phyloP scores from a whole-genome alignment of 176 grass and related monocot genomes.

The Cymbopogon citratus region DNA sequence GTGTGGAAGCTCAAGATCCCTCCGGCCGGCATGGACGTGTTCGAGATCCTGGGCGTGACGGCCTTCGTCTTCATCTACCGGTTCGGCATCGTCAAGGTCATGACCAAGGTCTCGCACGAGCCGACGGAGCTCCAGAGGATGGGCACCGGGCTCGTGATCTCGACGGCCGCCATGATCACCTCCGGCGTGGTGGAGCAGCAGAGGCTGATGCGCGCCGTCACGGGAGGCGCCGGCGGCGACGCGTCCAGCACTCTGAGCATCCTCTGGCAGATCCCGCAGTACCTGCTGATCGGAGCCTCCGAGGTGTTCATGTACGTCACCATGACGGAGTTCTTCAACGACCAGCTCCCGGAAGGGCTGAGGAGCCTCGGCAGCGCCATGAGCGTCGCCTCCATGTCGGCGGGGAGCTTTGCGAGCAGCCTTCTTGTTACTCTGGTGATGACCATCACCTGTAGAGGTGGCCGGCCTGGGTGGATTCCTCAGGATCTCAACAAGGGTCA shows the following conservation, averaged over 20 bases:
- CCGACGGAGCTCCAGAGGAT: conserved; percentile 57
- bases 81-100: conserved; percentile 14
- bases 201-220: conserved; percentile 15
- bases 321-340: conserved; percentile 76
- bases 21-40: conserved; percentile 35
- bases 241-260: conserved; percentile 32
- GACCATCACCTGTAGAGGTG: conserved; percentile 21
- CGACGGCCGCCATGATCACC: conserved; percentile 32
- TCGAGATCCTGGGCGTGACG: conserved; percentile 46
- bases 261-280: conserved; percentile 74
- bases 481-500: conserved; percentile 61
- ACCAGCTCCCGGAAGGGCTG: conserved; percentile 52
- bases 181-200: conserved; percentile 40
- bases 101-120: conserved; percentile 13
- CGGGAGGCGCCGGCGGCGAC: background rate
- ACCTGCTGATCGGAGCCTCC: conserved; percentile 57
- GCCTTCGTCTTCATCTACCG: conserved; percentile 43
- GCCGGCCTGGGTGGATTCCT: conserved; percentile 47
- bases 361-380: conserved; percentile 65
- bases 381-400: conserved; percentile 58
- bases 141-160: conserved; percentile 43
- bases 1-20: conserved; percentile 25
- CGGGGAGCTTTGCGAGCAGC: conserved; percentile 44
- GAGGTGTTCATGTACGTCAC: conserved; percentile 80
- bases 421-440: conserved; percentile 45